Conservation (phyloP, 805 yeast species). For the Ogataea parapolymorpha region DNA sequence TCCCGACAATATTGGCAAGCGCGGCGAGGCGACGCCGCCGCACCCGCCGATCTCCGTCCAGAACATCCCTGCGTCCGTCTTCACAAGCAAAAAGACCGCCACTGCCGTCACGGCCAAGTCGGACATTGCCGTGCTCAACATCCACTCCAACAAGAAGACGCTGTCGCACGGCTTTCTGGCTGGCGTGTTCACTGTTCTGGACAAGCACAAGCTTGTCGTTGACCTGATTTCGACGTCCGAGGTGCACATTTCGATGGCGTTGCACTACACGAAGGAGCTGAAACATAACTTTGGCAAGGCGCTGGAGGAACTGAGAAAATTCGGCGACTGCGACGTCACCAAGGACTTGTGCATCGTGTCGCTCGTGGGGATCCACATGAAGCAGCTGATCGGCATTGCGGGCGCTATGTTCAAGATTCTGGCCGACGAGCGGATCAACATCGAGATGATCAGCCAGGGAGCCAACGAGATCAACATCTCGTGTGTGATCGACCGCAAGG, state of each 20-base stretch:
- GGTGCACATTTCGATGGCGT: conserved; percentile 97
- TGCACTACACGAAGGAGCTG: conserved; percentile 69
- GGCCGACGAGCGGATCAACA: conserved; percentile 88
- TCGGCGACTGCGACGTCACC: conserved; percentile 88
- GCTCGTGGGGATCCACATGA: conserved; percentile 95
- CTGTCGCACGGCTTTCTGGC: conserved; percentile 95
- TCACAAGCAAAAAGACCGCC: conserved; percentile 60
- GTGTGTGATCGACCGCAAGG: conserved; percentile 83
- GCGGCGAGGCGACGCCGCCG: conserved; percentile 89
- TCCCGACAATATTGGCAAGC: conserved; percentile 83
- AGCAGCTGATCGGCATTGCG: conserved; percentile 93
- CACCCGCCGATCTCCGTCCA: conserved; percentile 85
- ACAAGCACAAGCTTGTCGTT: conserved; percentile 80
- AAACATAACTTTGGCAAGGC: conserved; percentile 61
- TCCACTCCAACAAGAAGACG: conserved; percentile 91
- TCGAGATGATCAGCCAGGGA: conserved; percentile 98
- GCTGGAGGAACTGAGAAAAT: conserved; percentile 67
- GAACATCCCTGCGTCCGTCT: conserved; percentile 37
- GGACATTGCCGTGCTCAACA: conserved; percentile 85
- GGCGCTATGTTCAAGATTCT: conserved; percentile 94
- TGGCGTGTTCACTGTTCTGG: conserved; percentile 80
- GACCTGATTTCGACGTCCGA: conserved; percentile 96
- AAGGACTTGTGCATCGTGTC: conserved; percentile 88
- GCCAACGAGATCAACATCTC: conserved; percentile 97
- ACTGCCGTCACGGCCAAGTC: conserved; percentile 96